Evolutionary conservation across 2,329 filamentous ascomycete genomes (phyloP).

Genomic region (Coniochaeta prunicola): DNA sequence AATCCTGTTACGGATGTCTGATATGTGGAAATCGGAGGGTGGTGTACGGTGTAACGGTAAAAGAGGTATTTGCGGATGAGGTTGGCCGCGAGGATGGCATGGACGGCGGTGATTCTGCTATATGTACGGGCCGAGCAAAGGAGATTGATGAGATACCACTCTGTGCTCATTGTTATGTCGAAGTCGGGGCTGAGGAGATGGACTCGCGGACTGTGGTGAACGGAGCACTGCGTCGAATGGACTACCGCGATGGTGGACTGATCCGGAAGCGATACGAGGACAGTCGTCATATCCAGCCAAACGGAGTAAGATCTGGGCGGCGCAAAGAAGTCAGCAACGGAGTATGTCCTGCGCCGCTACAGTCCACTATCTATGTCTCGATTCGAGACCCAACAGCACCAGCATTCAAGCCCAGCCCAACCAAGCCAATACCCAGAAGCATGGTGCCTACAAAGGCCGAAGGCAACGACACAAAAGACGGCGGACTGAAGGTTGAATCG

Average conservation of each 20-base stretch:
- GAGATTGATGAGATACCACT: slow-evolving; percentile 42
- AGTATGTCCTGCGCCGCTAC: slow-evolving; percentile 16
- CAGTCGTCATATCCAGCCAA: slow-evolving; percentile 6
- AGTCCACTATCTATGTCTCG: slow-evolving; percentile 38
- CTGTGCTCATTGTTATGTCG: slow-evolving; percentile 38
- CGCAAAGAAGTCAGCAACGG: neutral
- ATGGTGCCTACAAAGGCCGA: slow-evolving; percentile 22
- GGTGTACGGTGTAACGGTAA: slow-evolving; percentile 24
- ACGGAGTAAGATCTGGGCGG: slow-evolving; percentile 6
- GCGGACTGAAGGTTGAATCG: slow-evolving; percentile 12
- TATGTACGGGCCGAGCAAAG: slow-evolving; percentile 13
- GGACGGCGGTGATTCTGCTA: neutral
- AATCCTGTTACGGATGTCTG: slow-evolving; percentile 47
- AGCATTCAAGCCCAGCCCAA: slow-evolving; percentile 38
- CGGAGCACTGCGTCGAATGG: slow-evolving; percentile 34
- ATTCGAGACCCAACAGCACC: slow-evolving; percentile 38
- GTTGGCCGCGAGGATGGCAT: slow-evolving; percentile 3
- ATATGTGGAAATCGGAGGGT: slow-evolving; percentile 37
- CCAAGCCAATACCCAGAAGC: slow-evolving; percentile 44
- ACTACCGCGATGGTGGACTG: slow-evolving; percentile 37
- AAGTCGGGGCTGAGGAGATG: slow-evolving; percentile 28
- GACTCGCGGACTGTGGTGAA: slow-evolving; percentile 25
- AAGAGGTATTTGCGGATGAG: slow-evolving; percentile 23
- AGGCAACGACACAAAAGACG: neutral
- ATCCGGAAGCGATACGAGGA: slow-evolving; percentile 35